Evolutionary conservation across 2,329 filamentous ascomycete species (phyloP), one percentile per base, ranked within the genome.

Genomic region (Emericellopsis cladophorae): DNA sequence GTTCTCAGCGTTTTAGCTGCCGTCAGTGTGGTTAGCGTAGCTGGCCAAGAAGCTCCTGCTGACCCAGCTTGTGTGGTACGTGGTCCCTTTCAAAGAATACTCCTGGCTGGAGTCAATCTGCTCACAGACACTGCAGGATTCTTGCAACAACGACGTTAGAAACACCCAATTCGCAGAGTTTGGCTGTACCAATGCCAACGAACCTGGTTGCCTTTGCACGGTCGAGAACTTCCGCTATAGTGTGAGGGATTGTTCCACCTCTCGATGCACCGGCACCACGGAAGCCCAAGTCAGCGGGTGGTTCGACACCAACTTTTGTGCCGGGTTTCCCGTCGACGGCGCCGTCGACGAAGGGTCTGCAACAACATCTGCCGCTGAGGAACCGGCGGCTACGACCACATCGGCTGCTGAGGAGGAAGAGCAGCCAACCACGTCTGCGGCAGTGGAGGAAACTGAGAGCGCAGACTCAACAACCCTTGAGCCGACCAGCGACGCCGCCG

Each of bases 201-300:
- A 35, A 23, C 50, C 51, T 16, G 48, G 52, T 14, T 71, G 68
- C 45, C 54, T 70, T 14, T 71, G 68, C 46, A 48, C 45, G 23
- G 58, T 58, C 10, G 40, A 51, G 1, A 50, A 50, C 16, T 64
- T 64, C 40, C 37, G 50, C 23, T 50, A 49, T 41, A 62, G 60
- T n/a, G 55, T 68, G 37, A 49, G 53, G 18, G 64, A 68, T 38
- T 70, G 66, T 43, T 57, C 62, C 29, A 51, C 48, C 36, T 50
- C 51, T 11, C 36, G 40, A 9, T 59, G 55, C 44, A 49, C 45
- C 33, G 53, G 32, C n/a, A 35, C 49, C 34, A 48, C 45, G 10
- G 39, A 45, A 11, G 46, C 45, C 21, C 49, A 51, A 29, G 46
- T 55, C 26, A 40, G 41, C 11, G 42, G 40, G 5, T 35, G 32